phyloP scores from a whole-genome alignment of 805 yeast genomes.

The Dipodascus geniculatus region DNA sequence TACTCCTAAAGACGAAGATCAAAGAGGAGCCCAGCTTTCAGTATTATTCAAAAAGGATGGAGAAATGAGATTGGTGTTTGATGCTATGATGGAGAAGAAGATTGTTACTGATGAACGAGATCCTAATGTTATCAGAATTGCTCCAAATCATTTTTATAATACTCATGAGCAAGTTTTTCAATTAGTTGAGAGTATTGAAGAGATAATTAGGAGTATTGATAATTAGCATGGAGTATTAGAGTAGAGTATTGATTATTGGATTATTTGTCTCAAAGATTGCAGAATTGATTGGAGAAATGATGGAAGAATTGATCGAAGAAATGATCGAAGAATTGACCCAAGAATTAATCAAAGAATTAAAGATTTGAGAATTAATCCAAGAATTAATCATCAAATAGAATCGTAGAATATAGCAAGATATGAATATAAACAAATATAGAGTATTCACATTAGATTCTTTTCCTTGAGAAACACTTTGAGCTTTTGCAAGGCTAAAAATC shows the following conservation, averaged over 20 bases:
- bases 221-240: no score
- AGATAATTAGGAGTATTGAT: constrained; percentile 6
- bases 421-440: neutral
- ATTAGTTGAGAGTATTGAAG: constrained; percentile 36
- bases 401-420: neutral
- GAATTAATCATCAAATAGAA: neutral
- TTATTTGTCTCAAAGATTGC: no score
- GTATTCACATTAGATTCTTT: neutral
- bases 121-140: constrained; percentile 83
- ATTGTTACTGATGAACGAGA: constrained; percentile 80
- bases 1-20: constrained; percentile 49
- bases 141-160: constrained; percentile 79
- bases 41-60: constrained; percentile 44
- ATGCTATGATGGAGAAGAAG: constrained; percentile 39
- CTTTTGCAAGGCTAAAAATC: constrained; percentile 71
- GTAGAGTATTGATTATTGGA: no score
- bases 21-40: constrained; percentile 78
- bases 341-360: no score
- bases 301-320: no score
- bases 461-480: constrained; percentile 39
- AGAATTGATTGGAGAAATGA: no score
- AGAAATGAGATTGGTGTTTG: constrained; percentile 51
- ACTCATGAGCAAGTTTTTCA: constrained; percentile 50
- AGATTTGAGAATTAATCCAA: no score
- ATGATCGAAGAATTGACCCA: no score